Conservation (phyloP, 441 rosid species). For the Adansonia rubrostipa region DNA sequence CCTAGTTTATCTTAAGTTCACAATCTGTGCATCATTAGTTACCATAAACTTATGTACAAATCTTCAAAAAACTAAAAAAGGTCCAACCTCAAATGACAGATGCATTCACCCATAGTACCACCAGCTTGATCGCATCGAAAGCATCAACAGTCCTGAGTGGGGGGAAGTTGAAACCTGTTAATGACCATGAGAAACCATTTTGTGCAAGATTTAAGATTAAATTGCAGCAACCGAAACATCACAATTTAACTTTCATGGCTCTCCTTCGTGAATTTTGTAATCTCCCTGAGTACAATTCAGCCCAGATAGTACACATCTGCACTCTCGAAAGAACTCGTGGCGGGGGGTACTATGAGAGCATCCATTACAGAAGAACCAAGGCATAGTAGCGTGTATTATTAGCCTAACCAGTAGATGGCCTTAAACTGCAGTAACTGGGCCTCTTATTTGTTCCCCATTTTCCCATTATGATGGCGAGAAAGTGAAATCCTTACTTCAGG, state of each 20-base stretch:
- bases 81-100: conserved; percentile 26
- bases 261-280: conserved; percentile 16
- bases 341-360: conserved; percentile 30
- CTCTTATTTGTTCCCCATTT: conserved; percentile 17
- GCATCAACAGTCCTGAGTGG: conserved; percentile 32
- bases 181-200: background rate
- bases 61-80: conserved; percentile 13
- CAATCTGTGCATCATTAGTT: conserved; percentile 22
- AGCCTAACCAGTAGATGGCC: conserved; percentile 39
- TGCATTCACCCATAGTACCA: conserved; percentile 23
- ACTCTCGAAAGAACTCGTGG: conserved; percentile 28
- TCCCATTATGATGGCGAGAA: conserved; percentile 20
- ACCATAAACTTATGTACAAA: conserved; percentile 28
- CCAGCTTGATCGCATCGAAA: conserved; percentile 27
- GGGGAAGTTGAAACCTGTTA: background rate
- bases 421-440: conserved; percentile 21
- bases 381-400: conserved; percentile 27
- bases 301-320: conserved; percentile 22
- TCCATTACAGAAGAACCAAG: conserved; percentile 29
- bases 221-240: conserved; percentile 31
- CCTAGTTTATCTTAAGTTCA: conserved; percentile 29
- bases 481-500: conserved; percentile 24
- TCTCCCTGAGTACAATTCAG: conserved; percentile 29
- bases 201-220: background rate
- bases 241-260: conserved; percentile 29